These are phyloP conservation scores for Seiridium cupressi DNA, from an alignment of 2,329 filamentous ascomycete species.

Conservation along the genomic window DNA sequence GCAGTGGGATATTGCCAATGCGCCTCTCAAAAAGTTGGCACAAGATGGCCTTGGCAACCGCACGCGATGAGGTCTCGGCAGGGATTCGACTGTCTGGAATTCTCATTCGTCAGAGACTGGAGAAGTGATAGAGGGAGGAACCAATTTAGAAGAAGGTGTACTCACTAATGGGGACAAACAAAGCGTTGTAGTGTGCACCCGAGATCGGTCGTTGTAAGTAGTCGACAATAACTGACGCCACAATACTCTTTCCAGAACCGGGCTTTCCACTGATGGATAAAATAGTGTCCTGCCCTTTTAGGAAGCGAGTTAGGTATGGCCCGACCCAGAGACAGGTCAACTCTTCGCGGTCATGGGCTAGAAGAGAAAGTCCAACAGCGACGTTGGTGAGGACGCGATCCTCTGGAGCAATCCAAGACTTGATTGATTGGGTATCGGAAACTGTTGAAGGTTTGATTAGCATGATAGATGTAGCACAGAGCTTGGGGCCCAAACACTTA, in stretches of 20 bases:
- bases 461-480: not conserved
- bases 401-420: slow-evolving; percentile 26
- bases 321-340: slow-evolving; percentile 21
- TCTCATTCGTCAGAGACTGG: not conserved
- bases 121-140: too few species aligned
- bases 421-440: slow-evolving; percentile 26
- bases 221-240: slow-evolving; percentile 36
- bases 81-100: slow-evolving; percentile 27
- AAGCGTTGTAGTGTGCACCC: slow-evolving; percentile 29
- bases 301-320: slow-evolving; percentile 17
- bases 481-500: slow-evolving; percentile 8
- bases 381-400: slow-evolving; percentile 15
- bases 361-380: slow-evolving; percentile 9
- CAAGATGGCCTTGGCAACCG: slow-evolving; percentile 32
- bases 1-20: slow-evolving; percentile 35
- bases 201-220: slow-evolving; percentile 34
- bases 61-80: slow-evolving; percentile 25
- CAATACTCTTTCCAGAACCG: slow-evolving; percentile 35
- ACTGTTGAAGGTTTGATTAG: slow-evolving; percentile 18
- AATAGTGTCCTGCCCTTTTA: slow-evolving; percentile 12
- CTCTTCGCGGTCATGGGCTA: slow-evolving; percentile 20
- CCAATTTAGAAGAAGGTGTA: slow-evolving; percentile 13
- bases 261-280: slow-evolving; percentile 24
- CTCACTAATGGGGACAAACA: slow-evolving; percentile 32
- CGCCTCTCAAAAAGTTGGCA: slow-evolving; percentile 34